phyloP scores from a whole-genome alignment of 441 rosid genomes.

The Gossypium schwendimanii region DNA sequence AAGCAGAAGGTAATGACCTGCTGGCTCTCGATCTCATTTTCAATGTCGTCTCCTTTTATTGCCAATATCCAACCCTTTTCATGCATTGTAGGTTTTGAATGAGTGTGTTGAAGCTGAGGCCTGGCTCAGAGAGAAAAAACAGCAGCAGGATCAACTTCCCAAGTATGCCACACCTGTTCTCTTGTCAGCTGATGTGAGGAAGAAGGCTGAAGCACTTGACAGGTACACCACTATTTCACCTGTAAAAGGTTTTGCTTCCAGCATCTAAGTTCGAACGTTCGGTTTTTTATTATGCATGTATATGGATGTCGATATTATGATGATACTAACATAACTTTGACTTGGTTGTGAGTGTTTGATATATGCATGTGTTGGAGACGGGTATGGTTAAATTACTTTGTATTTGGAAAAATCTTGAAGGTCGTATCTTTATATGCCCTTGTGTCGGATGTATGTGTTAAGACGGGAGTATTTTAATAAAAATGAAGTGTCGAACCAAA shows the following conservation, averaged over 20 bases:
- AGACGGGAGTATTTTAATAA: too few species aligned
- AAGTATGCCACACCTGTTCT: conserved; percentile 67
- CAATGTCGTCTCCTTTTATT: not conserved
- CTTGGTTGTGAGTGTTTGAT: too few species aligned
- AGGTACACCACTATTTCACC: conserved; percentile 35
- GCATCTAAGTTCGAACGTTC: too few species aligned
- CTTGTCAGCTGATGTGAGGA: conserved; percentile 72
- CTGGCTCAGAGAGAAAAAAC: conserved; percentile 78
- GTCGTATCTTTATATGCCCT: not conserved
- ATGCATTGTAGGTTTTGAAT: conserved; percentile 52
- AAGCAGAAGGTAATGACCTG: conserved; percentile 60
- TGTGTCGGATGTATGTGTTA: not conserved
- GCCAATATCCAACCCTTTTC: not conserved
- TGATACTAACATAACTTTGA: too few species aligned
- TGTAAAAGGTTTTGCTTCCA: not conserved
- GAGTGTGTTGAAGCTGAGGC: conserved; percentile 87
- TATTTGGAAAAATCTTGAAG: not conserved
- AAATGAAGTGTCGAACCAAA: too few species aligned
- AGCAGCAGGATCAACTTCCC: conserved; percentile 80
- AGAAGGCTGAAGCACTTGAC: conserved; percentile 78
- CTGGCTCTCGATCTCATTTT: not conserved
- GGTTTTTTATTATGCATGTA: too few species aligned
- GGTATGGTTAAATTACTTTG: not conserved
- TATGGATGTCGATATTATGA: too few species aligned
- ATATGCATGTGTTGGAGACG: not conserved